Percentiles rank a stretch among this genome's conserved stretches.
Conservation (phyloP, 352 stramenopile genomes). For the Pythium rishiriense region DNA sequence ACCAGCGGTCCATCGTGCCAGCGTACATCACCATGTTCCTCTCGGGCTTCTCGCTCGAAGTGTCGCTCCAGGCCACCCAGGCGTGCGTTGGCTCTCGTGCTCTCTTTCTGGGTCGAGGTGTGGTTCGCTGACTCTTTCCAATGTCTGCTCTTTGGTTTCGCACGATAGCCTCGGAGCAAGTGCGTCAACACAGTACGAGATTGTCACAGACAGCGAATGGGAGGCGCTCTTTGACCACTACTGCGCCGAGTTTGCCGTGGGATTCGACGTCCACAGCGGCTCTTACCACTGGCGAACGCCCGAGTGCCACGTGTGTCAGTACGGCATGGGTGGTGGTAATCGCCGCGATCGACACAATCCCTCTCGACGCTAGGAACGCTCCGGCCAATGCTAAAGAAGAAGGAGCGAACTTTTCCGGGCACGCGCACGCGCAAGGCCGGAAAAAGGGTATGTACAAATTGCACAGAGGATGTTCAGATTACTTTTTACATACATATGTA, state of each 20-base stretch:
- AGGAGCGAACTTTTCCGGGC: no score
- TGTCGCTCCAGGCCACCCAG: constrained; percentile 75
- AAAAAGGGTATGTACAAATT: constrained; percentile 10
- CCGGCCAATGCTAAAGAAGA: background rate
- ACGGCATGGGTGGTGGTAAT: constrained; percentile 54
- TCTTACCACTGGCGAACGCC: constrained; percentile 84
- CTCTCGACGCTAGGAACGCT: constrained; percentile 27
- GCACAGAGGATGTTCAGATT: background rate
- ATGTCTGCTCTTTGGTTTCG: background rate
- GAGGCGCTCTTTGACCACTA: constrained; percentile 79
- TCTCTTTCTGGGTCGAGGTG: background rate
- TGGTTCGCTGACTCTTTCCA: background rate
- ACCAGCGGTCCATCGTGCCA: constrained; percentile 78
- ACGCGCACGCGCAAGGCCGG: no score
- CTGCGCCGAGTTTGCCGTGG: constrained; percentile 79
- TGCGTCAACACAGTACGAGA: constrained; percentile 78
- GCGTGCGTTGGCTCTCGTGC: constrained; percentile 28
- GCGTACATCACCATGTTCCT: constrained; percentile 88
- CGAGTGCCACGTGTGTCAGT: constrained; percentile 81
- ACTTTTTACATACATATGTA: constrained; percentile 7
- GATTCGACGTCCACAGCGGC: constrained; percentile 77
- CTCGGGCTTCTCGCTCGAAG: constrained; percentile 75
- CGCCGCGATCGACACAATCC: constrained; percentile 45
- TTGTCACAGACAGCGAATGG: constrained; percentile 81
- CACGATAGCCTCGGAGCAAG: constrained; percentile 45